phyloP scores from a whole-genome alignment of 108 stramenopile species.

The Pseudonitzschia delicatissima region DNA sequence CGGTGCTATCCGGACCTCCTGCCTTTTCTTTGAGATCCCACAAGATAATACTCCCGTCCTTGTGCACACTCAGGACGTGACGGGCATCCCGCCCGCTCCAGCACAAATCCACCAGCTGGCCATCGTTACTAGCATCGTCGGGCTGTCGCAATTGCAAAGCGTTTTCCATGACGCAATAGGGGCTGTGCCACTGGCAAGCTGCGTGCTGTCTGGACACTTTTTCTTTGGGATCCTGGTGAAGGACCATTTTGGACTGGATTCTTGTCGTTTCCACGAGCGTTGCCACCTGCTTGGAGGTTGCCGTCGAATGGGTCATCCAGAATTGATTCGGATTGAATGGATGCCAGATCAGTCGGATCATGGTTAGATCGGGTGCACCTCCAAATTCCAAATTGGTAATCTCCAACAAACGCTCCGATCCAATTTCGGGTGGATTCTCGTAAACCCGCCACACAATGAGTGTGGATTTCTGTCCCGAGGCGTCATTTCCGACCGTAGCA shows the following conservation, averaged over 20 bases:
- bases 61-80: conserved; percentile 61
- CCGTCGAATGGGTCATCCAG: conserved; percentile 47
- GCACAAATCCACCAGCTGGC: conserved; percentile 49
- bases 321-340: conserved; percentile 81
- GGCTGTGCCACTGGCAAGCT: conserved; percentile 29
- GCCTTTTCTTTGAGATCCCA: conserved; percentile 52
- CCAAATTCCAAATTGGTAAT: conserved; percentile 13
- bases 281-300: conserved; percentile 39
- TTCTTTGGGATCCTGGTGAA: conserved; percentile 13
- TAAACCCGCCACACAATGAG: conserved; percentile 43
- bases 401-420: conserved; percentile 61
- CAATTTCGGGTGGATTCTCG: conserved; percentile 34
- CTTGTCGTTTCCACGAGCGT: conserved; percentile 67
- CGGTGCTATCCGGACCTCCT: not conserved
- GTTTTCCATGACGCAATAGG: conserved; percentile 41
- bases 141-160: conserved; percentile 35
- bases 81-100: conserved; percentile 57
- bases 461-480: conserved; percentile 32
- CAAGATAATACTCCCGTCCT: conserved; percentile 57
- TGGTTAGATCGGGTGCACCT: not conserved
- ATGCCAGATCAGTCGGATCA: conserved; percentile 68
- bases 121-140: not conserved
- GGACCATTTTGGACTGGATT: conserved; percentile 28
- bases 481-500: conserved; percentile 34
- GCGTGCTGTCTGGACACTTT: conserved; percentile 17